A percentile compares a stretch with the other conserved stretches of the same genome.
These are phyloP conservation scores for Setaria italica DNA, from an alignment of 202 grass and related monocot genomes.

Conservation along the genomic window DNA sequence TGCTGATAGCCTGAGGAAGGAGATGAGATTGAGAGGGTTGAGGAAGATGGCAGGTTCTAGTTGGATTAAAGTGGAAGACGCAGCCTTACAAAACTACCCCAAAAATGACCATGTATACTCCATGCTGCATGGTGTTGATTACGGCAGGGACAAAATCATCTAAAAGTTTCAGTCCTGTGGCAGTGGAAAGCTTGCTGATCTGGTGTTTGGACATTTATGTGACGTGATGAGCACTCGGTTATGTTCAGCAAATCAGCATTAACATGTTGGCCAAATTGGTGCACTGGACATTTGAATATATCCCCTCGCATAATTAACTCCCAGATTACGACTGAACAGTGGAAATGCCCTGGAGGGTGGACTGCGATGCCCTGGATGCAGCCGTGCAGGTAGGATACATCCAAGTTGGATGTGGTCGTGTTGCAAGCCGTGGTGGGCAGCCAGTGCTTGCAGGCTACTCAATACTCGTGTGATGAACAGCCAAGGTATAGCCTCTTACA, in stretches of 20 bases:
- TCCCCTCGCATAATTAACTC: not conserved
- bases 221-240: not conserved
- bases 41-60: slow-evolving; percentile 60
- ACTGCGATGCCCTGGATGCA: slow-evolving; percentile 4
- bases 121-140: slow-evolving; percentile 39
- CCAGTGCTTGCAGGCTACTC: not conserved
- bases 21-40: slow-evolving; percentile 49
- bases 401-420: not conserved
- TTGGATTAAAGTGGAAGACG: slow-evolving; percentile 63
- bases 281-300: slow-evolving; percentile 3
- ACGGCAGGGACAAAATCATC: slow-evolving; percentile 37
- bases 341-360: not conserved
- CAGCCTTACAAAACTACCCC: slow-evolving; percentile 37
- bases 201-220: slow-evolving; percentile 17
- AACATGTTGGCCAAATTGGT: slow-evolving; percentile 15
- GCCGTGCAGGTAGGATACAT: not conserved
- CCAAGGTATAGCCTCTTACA: not conserved
- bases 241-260: not conserved
- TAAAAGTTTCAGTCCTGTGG: slow-evolving; percentile 18
- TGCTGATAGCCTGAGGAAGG: slow-evolving; percentile 78
- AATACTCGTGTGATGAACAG: not conserved
- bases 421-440: not conserved
- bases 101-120: slow-evolving; percentile 47
- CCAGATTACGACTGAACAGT: not conserved
- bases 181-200: slow-evolving; percentile 10